Conservation (phyloP, 1,139 yeast species). For the Blastobotrys malaysiensis region DNA sequence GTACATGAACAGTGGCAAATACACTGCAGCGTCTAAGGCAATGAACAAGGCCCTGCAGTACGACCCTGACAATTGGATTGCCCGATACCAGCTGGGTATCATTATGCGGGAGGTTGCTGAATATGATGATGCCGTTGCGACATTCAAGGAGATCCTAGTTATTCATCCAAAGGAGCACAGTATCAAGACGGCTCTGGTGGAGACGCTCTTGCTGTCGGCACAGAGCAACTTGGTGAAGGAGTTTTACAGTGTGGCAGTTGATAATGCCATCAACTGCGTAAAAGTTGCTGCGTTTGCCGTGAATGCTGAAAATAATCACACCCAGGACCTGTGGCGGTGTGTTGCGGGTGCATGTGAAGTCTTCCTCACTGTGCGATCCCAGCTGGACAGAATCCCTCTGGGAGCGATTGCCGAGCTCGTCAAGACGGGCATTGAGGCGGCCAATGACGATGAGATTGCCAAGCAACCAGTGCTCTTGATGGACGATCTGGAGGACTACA, state of each 20-base stretch:
- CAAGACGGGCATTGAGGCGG: conserved; percentile 7
- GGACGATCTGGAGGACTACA: conserved; percentile 13
- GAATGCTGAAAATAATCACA: conserved; percentile 21
- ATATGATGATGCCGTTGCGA: conserved; percentile 42
- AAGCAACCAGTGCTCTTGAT: background rate
- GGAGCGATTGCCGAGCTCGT: conserved; percentile 14
- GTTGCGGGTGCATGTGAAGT: conserved; percentile 48
- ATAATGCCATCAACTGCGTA: conserved; percentile 36
- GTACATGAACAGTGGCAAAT: conserved; percentile 74
- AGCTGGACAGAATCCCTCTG: conserved; percentile 38
- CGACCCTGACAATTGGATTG: conserved; percentile 52
- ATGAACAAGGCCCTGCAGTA: conserved; percentile 58
- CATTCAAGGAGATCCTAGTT: conserved; percentile 41
- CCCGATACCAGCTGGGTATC: conserved; percentile 61
- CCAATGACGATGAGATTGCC: background rate
- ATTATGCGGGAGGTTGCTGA: conserved; percentile 51
- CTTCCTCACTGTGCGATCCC: conserved; percentile 41
- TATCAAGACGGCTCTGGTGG: conserved; percentile 52
- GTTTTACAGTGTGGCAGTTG: conserved; percentile 59
- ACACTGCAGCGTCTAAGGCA: conserved; percentile 82
- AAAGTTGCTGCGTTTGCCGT: conserved; percentile 37
- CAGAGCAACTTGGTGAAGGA: conserved; percentile 52
- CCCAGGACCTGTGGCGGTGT: conserved; percentile 52
- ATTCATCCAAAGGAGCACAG: conserved; percentile 49
- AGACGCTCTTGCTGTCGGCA: conserved; percentile 53